Evolutionary conservation across 2,329 filamentous ascomycete genomes (phyloP).

Genomic region (Intubia oerlemansii): DNA sequence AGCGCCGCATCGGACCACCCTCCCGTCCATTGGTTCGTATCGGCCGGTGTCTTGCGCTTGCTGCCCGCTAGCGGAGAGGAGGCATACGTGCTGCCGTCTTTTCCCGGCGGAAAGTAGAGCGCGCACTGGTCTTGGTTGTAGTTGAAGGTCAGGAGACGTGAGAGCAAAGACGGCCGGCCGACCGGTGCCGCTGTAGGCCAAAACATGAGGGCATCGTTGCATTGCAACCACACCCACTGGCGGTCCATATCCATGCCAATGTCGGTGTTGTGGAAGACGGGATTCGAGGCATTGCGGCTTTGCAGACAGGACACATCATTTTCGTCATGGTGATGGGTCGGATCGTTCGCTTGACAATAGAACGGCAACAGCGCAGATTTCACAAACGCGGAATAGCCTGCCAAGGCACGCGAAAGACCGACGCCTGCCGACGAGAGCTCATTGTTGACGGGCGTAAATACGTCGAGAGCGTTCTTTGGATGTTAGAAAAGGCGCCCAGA

Average conservation of each 20-base stretch:
- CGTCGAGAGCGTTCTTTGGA: neutral
- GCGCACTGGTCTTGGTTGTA: slow-evolving; percentile 22
- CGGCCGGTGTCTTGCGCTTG: slow-evolving; percentile 14
- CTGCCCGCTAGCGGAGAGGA: slow-evolving; percentile 7
- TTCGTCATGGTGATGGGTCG: neutral
- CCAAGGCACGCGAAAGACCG: neutral
- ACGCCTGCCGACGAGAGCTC: slow-evolving; percentile 5
- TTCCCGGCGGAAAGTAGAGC: slow-evolving; percentile 19
- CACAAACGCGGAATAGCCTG: neutral
- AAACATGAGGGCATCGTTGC: slow-evolving; percentile 23
- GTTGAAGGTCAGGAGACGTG: slow-evolving; percentile 17
- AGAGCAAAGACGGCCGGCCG: slow-evolving; percentile 18
- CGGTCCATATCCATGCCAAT: slow-evolving; percentile 18
- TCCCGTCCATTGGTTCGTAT: slow-evolving; percentile 17
- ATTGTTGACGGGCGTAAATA: neutral
- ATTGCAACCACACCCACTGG: slow-evolving; percentile 34
- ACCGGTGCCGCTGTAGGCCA: slow-evolving; percentile 24
- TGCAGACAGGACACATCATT: slow-evolving; percentile 16
- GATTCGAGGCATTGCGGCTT: slow-evolving; percentile 22
- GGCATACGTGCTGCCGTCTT: slow-evolving; percentile 14
- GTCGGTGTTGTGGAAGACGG: slow-evolving; percentile 16
- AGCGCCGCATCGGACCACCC: slow-evolving; percentile 20
- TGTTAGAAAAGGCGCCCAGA: too few relatives aligned
- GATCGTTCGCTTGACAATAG: neutral
- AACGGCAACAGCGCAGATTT: neutral